phyloP scores from a whole-genome alignment of 371 early-diverging fungal species.

The Coemansia sp. region DNA sequence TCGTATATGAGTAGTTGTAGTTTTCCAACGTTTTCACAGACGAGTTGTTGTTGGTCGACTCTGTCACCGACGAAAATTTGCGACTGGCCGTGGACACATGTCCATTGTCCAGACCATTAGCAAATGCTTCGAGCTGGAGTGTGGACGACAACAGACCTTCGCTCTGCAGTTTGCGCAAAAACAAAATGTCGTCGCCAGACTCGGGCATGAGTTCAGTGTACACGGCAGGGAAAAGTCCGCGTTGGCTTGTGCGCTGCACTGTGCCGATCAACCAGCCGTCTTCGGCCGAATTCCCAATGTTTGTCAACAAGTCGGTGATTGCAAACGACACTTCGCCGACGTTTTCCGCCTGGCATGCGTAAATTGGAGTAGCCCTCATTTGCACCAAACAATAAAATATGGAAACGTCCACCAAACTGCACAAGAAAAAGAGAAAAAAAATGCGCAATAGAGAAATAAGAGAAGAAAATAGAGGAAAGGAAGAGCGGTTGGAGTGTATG shows the following conservation, averaged over 20 bases:
- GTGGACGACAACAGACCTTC: constrained; percentile 31
- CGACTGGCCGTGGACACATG: not conserved
- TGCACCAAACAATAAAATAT: not conserved
- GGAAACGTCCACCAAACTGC: no score
- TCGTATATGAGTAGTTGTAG: not conserved
- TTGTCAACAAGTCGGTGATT: constrained; percentile 12
- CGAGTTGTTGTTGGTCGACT: not conserved
- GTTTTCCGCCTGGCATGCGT: constrained; percentile 43
- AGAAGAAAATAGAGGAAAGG: not conserved
- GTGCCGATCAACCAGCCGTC: constrained; percentile 44
- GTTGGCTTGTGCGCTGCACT: constrained; percentile 24
- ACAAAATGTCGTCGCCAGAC: constrained; percentile 27
- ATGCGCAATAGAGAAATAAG: not conserved
- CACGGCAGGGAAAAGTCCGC: constrained; percentile 42
- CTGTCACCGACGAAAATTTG: not conserved
- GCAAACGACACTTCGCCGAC: constrained; percentile 43
- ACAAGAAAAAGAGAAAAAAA: not conserved
- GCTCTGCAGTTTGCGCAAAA: constrained; percentile 24
- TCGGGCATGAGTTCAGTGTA: constrained; percentile 41
- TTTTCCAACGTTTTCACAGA: not conserved
- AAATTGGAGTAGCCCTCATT: constrained; percentile 42
- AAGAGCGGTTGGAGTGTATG: not conserved
- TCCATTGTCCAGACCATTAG: constrained; percentile 14
- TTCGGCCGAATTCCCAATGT: constrained; percentile 23
- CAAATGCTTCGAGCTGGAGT: constrained; percentile 15